Evolutionary conservation across 495 filamentous ascomycete species (phyloP).

Genomic region (Penicillium crystallinum): DNA sequence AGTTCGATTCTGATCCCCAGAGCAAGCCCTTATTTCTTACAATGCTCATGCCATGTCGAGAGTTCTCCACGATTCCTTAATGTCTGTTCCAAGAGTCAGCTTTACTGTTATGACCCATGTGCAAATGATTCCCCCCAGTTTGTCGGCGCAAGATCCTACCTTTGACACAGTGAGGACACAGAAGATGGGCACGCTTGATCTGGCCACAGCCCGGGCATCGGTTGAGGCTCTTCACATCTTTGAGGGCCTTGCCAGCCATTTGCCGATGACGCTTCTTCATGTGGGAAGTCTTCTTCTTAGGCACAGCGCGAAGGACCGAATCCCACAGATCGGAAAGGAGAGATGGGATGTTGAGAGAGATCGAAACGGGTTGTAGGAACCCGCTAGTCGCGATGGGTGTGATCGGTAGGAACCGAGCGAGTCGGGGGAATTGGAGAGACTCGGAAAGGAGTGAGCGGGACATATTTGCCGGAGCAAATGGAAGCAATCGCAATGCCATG

Average conservation of each 20-base stretch:
- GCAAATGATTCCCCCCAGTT: background rate
- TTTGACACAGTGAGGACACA: slow-evolving; percentile 80
- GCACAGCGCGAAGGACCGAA: slow-evolving; percentile 82
- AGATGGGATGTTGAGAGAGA: slow-evolving; percentile 46
- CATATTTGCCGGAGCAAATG: slow-evolving; percentile 8
- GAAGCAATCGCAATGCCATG: slow-evolving; percentile 22
- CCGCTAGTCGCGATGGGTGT: slow-evolving; percentile 10
- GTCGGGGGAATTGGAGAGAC: slow-evolving; percentile 9
- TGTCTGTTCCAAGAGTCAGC: slow-evolving; percentile 18
- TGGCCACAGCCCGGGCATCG: slow-evolving; percentile 84
- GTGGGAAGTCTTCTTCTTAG: slow-evolving; percentile 98
- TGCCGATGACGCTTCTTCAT: slow-evolving; percentile 91
- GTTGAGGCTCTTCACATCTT: slow-evolving; percentile 80
- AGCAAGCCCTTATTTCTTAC: background rate
- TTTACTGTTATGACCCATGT: background rate
- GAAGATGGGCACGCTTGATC: slow-evolving; percentile 76
- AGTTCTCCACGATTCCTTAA: slow-evolving; percentile 26
- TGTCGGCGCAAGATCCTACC: slow-evolving; percentile 39
- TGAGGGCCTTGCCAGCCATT: slow-evolving; percentile 88
- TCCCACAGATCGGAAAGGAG: slow-evolving; percentile 82
- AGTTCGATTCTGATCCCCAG: background rate
- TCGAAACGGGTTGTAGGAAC: slow-evolving; percentile 18
- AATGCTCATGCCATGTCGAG: slow-evolving; percentile 15
- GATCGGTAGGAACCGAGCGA: slow-evolving; percentile 9
- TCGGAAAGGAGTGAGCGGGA: slow-evolving; percentile 4